Base-by-base conservation (phyloP, 495 filamentous ascomycete genomes). In the Terfezia claveryi region DNA sequence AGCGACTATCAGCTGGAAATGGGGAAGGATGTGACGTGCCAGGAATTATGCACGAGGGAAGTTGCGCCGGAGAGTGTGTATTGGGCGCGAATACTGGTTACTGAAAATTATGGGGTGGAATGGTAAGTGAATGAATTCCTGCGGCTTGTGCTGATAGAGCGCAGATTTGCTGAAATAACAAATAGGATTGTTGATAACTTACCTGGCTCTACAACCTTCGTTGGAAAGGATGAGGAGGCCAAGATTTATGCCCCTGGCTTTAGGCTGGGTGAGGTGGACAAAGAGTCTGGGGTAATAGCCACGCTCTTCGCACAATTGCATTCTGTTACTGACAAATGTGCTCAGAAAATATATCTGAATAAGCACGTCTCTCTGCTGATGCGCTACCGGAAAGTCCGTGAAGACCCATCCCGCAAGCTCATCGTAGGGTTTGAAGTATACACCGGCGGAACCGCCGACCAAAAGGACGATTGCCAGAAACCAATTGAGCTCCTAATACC, bases 171-270 rank as follows among this genome's bases (percentile, higher is more conserved):
- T 62, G 41, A 36, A 5, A 17, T 32, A 16, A 20, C 44, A 49
- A 17, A 16, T n/a, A 63, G 61, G 61, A 95, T 95, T 61, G 85
- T 89, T 49, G 88, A 95, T 66, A 95, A 95, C 58, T 73, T 95
- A 27, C 88, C 88, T 10, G 88, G 88, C 8, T 88, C 88, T 44
- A 94, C 88, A 4, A 87, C 81, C 64, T 95, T 94, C 62, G 86
- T 94, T 49, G 92, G 85, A 0, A 81, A 85, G 12, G 88, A 95
- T 66, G 86, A 85, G 66, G 79, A 75, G 54, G 78, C 80, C 59
- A 94, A 87, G 66, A 94, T 94, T 68, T 95, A 94, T 64, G 86
- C 88, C 23, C 80, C 88, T 12, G 88, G 88, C n/a, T 94, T 94
- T 71, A 95, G 94, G 70, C 69, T 95, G 36, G 88, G 88, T 1